These are phyloP conservation scores for Digitaria exilis DNA, from an alignment of 202 grass and related monocot species.

Conservation along the genomic window DNA sequence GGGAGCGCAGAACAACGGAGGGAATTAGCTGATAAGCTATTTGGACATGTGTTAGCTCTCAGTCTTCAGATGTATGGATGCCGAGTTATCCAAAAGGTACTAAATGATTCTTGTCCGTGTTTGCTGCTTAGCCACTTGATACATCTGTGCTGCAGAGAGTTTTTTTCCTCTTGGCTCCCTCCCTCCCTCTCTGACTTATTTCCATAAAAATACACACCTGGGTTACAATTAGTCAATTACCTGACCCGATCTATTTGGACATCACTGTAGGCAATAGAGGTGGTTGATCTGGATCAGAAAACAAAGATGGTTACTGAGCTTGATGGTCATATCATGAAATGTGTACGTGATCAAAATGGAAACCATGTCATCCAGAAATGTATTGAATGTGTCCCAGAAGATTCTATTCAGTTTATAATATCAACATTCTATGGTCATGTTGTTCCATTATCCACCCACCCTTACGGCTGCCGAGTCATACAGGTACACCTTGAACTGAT, in stretches of 20 bases:
- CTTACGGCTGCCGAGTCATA: slow-evolving; percentile 91
- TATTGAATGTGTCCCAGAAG: slow-evolving; percentile 88
- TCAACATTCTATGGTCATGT: slow-evolving; percentile 92
- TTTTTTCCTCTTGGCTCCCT: neutral
- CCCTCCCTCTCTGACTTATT: neutral
- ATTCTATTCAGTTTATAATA: slow-evolving; percentile 86
- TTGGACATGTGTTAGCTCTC: slow-evolving; percentile 86
- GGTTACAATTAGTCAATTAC: neutral
- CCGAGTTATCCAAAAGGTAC: slow-evolving; percentile 95
- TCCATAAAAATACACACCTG: neutral
- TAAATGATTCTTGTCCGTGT: slow-evolving; percentile 24
- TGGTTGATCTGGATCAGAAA: slow-evolving; percentile 91
- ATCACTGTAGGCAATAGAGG: slow-evolving; percentile 82
- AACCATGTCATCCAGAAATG: slow-evolving; percentile 99
- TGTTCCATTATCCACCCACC: slow-evolving; percentile 85
- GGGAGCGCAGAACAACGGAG: slow-evolving; percentile 66
- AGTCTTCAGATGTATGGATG: slow-evolving; percentile 99
- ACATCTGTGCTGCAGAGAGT: neutral
- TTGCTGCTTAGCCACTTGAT: neutral
- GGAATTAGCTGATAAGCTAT: slow-evolving; percentile 81
- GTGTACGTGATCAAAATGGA: slow-evolving; percentile 95
- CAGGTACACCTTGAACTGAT: slow-evolving; percentile 57
- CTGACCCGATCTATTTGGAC: slow-evolving; percentile 29
- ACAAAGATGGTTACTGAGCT: slow-evolving; percentile 90
- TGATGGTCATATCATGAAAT: slow-evolving; percentile 83